Percentiles rank a stretch among this genome's conserved stretches.
Evolutionary conservation across 2,329 filamentous ascomycete species (phyloP).

Genomic region (Colletotrichum sp.): DNA sequence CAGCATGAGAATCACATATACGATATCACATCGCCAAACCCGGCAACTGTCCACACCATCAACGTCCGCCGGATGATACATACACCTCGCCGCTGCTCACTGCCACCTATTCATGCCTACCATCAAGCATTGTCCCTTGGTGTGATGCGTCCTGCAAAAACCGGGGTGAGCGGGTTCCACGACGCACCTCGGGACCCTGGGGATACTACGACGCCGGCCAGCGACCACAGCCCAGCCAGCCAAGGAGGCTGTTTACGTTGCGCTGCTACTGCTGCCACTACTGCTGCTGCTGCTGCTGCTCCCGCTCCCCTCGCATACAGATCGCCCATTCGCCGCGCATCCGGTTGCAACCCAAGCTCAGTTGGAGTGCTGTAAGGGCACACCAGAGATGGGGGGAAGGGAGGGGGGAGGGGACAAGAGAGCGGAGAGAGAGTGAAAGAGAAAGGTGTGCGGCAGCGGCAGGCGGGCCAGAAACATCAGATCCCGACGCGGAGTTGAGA

Average conservation of each 20-base stretch:
- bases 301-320: slow-evolving; percentile 4
- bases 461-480: background rate
- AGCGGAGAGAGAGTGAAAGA: background rate
- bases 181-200: background rate
- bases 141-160: background rate
- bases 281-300: slow-evolving; percentile 10
- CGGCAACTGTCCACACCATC: background rate
- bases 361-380: background rate
- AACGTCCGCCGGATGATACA: background rate
- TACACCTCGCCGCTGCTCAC: background rate
- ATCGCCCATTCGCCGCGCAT: slow-evolving; percentile 15
- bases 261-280: background rate
- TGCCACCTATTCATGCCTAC: background rate
- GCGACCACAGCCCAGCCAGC: background rate
- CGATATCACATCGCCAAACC: background rate
- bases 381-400: background rate
- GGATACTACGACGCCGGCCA: background rate
- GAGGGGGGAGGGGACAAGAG: background rate
- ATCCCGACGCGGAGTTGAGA: slow-evolving; percentile 13
- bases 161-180: background rate
- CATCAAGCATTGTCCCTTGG: background rate
- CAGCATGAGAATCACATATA: background rate
- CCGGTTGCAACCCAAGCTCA: slow-evolving; percentile 4
- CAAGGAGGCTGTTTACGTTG: background rate
- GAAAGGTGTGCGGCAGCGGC: background rate